Evolutionary conservation across 306 rosid species (phyloP).

Genomic region (Vigna angularis): DNA sequence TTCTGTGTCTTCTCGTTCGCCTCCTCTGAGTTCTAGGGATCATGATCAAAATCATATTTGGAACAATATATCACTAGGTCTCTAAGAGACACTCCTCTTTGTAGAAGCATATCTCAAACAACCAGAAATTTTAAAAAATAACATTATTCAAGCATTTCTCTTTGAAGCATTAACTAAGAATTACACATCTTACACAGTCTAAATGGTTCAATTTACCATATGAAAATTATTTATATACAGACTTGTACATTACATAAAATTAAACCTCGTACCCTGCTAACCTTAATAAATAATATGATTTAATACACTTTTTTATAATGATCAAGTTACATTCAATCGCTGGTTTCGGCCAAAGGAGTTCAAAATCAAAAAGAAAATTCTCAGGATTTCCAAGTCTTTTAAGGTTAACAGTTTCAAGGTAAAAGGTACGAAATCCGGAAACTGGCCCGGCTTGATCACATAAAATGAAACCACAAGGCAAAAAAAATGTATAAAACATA

Average conservation of each 20-base stretch:
- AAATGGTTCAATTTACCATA: background rate
- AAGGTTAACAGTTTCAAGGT: constrained; percentile 21
- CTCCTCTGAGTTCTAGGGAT: background rate
- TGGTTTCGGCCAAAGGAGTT: background rate
- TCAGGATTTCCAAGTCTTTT: background rate
- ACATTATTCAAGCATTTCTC: background rate
- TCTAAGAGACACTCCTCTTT: background rate
- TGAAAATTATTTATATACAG: background rate
- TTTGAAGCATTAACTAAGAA: background rate
- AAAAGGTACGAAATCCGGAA: constrained; percentile 34
- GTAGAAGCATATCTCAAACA: background rate
- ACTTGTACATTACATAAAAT: background rate
- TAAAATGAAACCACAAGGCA: background rate
- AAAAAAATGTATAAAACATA: background rate
- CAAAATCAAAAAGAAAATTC: background rate
- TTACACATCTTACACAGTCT: background rate
- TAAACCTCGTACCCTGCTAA: background rate
- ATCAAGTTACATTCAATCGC: background rate
- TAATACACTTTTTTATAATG: too few species aligned
- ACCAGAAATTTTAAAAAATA: background rate
- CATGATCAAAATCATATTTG: background rate
- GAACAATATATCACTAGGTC: background rate
- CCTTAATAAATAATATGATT: background rate
- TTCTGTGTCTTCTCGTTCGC: too few species aligned
- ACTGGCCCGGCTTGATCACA: constrained; percentile 48